These are phyloP conservation scores for Lasiodiplodia sp. DNA, from an alignment of 2,329 filamentous ascomycete genomes.

Conservation along the genomic window DNA sequence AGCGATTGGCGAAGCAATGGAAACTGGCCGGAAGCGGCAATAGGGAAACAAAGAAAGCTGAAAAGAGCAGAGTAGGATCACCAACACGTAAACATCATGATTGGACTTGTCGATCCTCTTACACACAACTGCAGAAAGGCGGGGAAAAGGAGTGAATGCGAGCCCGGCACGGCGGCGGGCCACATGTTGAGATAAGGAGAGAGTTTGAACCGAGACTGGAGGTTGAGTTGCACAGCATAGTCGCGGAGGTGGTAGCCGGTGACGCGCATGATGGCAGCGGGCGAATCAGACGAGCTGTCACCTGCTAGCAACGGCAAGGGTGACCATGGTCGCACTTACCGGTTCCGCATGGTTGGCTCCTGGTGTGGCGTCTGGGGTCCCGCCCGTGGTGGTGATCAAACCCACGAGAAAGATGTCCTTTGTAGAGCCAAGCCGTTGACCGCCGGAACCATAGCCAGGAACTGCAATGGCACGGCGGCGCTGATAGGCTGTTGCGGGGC, in stretches of 20 bases:
- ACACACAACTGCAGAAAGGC: slow-evolving; percentile 13
- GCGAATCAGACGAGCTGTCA: slow-evolving; percentile 14
- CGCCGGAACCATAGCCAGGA: slow-evolving; percentile 12
- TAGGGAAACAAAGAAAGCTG: not conserved
- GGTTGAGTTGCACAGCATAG: slow-evolving; percentile 21
- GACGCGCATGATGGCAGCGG: slow-evolving; percentile 7
- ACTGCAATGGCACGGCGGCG: not conserved
- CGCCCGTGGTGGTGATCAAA: not conserved
- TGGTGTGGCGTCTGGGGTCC: slow-evolving; percentile 6
- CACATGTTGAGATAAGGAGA: slow-evolving; percentile 15
- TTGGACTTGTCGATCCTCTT: not conserved
- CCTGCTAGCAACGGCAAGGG: slow-evolving; percentile 6
- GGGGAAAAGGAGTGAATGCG: slow-evolving; percentile 1
- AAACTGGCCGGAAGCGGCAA: no score
- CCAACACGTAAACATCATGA: not conserved
- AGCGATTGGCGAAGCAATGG: not conserved
- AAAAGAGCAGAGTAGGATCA: not conserved
- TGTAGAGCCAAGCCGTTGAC: not conserved
- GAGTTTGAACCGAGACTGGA: slow-evolving; percentile 2
- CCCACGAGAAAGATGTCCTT: not conserved
- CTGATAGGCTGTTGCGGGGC: not conserved
- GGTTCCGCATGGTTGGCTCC: not conserved
- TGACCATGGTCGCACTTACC: not conserved
- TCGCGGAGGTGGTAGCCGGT: not conserved
- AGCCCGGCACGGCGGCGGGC: not conserved